Conservation (phyloP, 2,329 filamentous ascomycete genomes). For the Ilyonectria mors-panacis region DNA sequence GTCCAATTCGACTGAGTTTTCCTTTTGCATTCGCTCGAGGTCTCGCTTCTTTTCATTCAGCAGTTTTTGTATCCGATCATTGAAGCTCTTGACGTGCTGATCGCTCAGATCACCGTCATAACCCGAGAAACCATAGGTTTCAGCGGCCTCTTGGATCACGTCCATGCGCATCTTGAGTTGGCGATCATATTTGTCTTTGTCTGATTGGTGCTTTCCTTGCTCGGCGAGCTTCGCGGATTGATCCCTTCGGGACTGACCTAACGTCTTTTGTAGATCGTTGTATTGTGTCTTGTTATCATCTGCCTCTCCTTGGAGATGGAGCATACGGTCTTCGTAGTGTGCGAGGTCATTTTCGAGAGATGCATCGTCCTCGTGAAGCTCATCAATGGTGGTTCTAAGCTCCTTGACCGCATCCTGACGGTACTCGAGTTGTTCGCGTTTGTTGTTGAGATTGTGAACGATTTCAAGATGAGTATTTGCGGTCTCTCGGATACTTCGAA, state of each 20-base stretch:
- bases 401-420: slow-evolving; percentile 80
- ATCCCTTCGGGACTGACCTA: slow-evolving; percentile 61
- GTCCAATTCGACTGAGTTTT: slow-evolving; percentile 81
- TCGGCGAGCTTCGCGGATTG: slow-evolving; percentile 72
- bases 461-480: slow-evolving; percentile 82
- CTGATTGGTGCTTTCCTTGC: slow-evolving; percentile 84
- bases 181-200: slow-evolving; percentile 88
- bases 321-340: slow-evolving; percentile 83
- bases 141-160: slow-evolving; percentile 84
- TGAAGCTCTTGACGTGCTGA: slow-evolving; percentile 80
- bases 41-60: slow-evolving; percentile 84
- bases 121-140: slow-evolving; percentile 83
- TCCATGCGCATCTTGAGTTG: slow-evolving; percentile 80
- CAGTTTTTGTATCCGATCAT: slow-evolving; percentile 81
- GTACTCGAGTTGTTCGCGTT: slow-evolving; percentile 80
- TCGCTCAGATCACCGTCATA: slow-evolving; percentile 87
- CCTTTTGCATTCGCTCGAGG: slow-evolving; percentile 80
- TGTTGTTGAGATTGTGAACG: slow-evolving; percentile 81
- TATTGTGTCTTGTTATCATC: slow-evolving; percentile 76
- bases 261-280: slow-evolving; percentile 70
- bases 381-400: slow-evolving; percentile 79
- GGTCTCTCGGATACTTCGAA: slow-evolving; percentile 78
- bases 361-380: slow-evolving; percentile 84
- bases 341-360: slow-evolving; percentile 80
- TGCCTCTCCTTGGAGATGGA: slow-evolving; percentile 74